Evolutionary conservation across 1,284 basidiomycete species (phyloP), one percentile per base, ranked within the genome.

Genomic region (Porogramme epimiltina): DNA sequence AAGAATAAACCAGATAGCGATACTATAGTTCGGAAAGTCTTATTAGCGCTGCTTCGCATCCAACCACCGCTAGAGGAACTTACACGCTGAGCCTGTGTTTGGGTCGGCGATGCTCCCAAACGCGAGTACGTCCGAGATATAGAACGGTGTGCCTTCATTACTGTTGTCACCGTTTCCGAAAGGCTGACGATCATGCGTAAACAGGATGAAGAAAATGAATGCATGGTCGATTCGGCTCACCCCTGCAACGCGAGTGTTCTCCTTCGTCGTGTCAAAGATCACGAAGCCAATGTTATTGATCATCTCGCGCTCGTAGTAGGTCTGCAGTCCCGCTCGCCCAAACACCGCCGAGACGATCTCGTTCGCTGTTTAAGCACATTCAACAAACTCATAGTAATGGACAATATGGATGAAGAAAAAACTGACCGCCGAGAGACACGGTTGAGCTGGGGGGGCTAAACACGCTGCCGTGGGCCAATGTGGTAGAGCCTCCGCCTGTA

Each of bases 201-300:
- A n/a, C n/a, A n/a, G n/a, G n/a, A n/a, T n/a, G n/a, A n/a, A n/a
- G n/a, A n/a, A n/a, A n/a, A n/a, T n/a, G n/a, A n/a, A n/a, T n/a
- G n/a, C n/a, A n/a, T n/a, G n/a, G n/a, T n/a, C n/a, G n/a, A n/a
- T n/a, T n/a, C n/a, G n/a, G n/a, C 52, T 22, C 23, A 55, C 49
- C 6, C 56, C 59, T 10, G 34, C 56, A 23, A 36, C 47, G 42
- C 59, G 59, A 9, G 42, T 50, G 28, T 43, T 22, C 15, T 22
- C 25, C 15, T 40, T 45, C 16, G 3, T 28, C 16, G 47, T 36
- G 41, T 58, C 45, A 45, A 52, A 56, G 45, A 58, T 53, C 42
- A 58, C 49, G 44, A 61, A 58, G 33, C 45, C 37, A 38, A 58
- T 52, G 47, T 43, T 49, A 37, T 49, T 54, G 34, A 61, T 25